Base-by-base conservation (phyloP, 163 green algal genomes). In the Smithsoniella earleae region DNA sequence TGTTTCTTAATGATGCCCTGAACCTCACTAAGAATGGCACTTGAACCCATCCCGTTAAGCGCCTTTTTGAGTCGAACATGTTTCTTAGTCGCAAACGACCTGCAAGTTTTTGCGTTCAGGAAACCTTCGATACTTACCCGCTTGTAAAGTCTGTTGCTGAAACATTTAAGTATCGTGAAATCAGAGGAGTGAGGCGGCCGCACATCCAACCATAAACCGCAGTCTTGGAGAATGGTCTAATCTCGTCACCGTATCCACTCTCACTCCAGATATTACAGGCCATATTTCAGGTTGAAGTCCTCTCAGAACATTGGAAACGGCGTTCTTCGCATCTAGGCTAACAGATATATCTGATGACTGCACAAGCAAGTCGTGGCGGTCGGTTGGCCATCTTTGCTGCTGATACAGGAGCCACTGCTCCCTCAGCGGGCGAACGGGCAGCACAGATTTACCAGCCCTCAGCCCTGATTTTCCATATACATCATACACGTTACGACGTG, bases 391-490 rank as follows among this genome's bases (percentile, higher is more conserved):
- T 13, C 25, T 69, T 18, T 69, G 31, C 58, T 69, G 58, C 25
- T 69, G 58, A 33, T 69, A 69, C 58, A 38, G 20, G 30, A 69
- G 25, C 58, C 58, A 69, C 20, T 69, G 58, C 58, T 69, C 58
- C 34, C 58, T 36, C 3, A 69, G 3, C 25, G 58, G 58, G 30
- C 34, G 28, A n/a, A 69, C 58, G 4, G 58, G 58, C 58, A 69
- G 30, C 20, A 69, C 16, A 5, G 58, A 69, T 33, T 30, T 25
- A 3, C 58, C 58, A 22, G 58, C 58, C 16, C 43, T 30, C 8
- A 69, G 25, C n/a, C 58, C 58, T 38, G 20, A 34, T 31, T 69
- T 69, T 16, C 58, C 58, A 13, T 69, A 69, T 38, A 69, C 10
- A 38, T 69, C 58, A 13, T 69, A 69, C 5, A 36, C 34, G 16